A percentile compares a stretch with the other conserved stretches of the same genome.
These are phyloP conservation scores for Neolecta irregularis DNA, from an alignment of 1,139 yeast species.

Conservation along the genomic window DNA sequence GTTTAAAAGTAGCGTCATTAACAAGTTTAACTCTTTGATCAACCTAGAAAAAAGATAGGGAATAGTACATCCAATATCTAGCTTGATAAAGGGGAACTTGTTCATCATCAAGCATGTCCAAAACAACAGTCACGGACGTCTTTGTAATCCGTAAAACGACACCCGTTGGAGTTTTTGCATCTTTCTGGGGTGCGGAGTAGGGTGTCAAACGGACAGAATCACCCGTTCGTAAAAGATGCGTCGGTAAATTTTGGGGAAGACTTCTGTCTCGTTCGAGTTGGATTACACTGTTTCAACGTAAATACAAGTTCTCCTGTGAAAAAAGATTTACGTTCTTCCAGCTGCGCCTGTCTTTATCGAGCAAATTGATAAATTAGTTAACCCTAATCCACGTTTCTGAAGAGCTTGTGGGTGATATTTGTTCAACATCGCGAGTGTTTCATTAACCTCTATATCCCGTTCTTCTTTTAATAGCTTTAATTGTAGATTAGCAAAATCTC, in stretches of 20 bases:
- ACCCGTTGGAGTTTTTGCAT: constrained; percentile 23
- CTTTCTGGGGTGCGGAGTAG: constrained; percentile 5
- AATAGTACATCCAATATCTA: constrained; percentile 20
- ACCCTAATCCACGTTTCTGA: constrained; percentile 9
- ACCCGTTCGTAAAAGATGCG: constrained; percentile 9
- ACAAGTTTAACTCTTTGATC: constrained; percentile 28
- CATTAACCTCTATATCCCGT: constrained; percentile 6
- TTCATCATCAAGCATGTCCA: constrained; percentile 39
- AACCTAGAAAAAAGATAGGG: too few species aligned
- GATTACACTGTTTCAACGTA: neutral
- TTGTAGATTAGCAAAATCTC: constrained; percentile 7
- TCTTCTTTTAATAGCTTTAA: constrained; percentile 6
- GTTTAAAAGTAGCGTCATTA: constrained; percentile 33
- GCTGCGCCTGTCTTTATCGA: constrained; percentile 11
- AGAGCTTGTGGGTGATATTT: too few species aligned
- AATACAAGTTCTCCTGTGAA: neutral
- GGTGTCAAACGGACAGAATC: constrained; percentile 10
- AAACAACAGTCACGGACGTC: constrained; percentile 39
- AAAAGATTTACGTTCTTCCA: constrained; percentile 7
- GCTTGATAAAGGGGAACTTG: constrained; percentile 11
- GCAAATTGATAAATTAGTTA: constrained; percentile 7
- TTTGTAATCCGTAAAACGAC: constrained; percentile 41
- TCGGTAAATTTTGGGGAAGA: constrained; percentile 1
- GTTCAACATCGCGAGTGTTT: constrained; percentile 3
- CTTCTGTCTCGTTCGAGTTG: neutral